Percentiles rank a stretch among this genome's conserved stretches.
Conservation (phyloP, 768 basidiomycete genomes). For the Mycena olivaceomarginata region DNA sequence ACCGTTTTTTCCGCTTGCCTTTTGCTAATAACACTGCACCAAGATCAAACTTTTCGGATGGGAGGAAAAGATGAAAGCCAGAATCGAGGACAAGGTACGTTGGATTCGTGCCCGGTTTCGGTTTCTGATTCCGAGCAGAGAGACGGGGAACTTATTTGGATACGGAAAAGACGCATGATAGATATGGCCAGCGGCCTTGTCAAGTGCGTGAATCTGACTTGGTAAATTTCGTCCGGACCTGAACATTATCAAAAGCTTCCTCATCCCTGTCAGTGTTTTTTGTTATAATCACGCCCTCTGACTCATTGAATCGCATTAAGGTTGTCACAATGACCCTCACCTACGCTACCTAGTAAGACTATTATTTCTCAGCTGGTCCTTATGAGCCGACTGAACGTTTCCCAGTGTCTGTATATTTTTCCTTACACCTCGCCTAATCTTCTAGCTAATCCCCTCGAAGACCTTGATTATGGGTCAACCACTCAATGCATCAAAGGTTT, state of each 20-base stretch:
- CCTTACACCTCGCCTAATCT: not conserved
- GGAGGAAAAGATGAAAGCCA: slow-evolving; percentile 73
- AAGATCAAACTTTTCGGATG: slow-evolving; percentile 72
- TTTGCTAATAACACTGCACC: not conserved
- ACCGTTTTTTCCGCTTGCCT: slow-evolving; percentile 7
- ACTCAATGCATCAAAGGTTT: slow-evolving; percentile 43
- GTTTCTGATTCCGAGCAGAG: slow-evolving; percentile 47
- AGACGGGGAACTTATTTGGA: slow-evolving; percentile 65
- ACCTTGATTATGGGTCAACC: slow-evolving; percentile 11
- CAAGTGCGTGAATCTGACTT: slow-evolving; percentile 45
- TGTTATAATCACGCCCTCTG: not conserved
- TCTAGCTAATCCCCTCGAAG: not conserved
- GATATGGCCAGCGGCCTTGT: slow-evolving; percentile 58
- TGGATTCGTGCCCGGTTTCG: no score
- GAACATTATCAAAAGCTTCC: slow-evolving; percentile 50
- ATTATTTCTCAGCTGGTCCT: not conserved
- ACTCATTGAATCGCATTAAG: slow-evolving; percentile 41
- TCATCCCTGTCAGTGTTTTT: slow-evolving; percentile 42
- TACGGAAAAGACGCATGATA: slow-evolving; percentile 62
- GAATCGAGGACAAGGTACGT: slow-evolving; percentile 66
- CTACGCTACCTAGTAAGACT: slow-evolving; percentile 60
- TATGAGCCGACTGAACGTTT: slow-evolving; percentile 53
- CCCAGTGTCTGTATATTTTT: slow-evolving; percentile 14
- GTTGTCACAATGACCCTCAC: slow-evolving; percentile 70
- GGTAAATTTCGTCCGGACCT: no score